Conservation (phyloP, 192 early-diverging fungal species). For the Phycomyces blakesleeanus region DNA sequence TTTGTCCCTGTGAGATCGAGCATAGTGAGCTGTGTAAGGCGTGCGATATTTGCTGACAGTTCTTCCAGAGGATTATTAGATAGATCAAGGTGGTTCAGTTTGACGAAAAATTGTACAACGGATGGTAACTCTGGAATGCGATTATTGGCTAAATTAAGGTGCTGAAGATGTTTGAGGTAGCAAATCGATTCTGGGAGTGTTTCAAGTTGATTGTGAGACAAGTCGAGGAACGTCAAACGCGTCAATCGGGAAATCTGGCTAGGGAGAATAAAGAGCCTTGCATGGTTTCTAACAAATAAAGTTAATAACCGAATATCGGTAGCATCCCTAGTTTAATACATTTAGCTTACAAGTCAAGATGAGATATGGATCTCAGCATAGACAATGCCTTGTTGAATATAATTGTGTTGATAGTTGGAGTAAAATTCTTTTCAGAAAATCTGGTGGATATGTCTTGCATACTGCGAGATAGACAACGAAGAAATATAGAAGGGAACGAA, state of each 20-base stretch:
- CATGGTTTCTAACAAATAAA: conserved; percentile 7
- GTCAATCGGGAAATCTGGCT: conserved; percentile 56
- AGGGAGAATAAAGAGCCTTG: conserved; percentile 9
- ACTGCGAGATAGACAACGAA: not conserved
- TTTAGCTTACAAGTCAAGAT: conserved; percentile 27
- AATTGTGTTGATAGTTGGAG: not conserved
- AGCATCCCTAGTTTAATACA: not conserved
- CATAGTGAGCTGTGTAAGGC: conserved; percentile 26
- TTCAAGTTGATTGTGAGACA: conserved; percentile 61
- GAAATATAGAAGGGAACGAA: not conserved
- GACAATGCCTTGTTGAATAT: conserved; percentile 4
- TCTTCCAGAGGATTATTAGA: conserved; percentile 57
- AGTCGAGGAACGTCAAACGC: conserved; percentile 62
- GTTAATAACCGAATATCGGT: not conserved
- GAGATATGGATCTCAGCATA: conserved; percentile 17
- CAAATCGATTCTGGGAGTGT: conserved; percentile 61
- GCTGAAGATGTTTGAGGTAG: conserved; percentile 57
- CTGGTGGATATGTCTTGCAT: not conserved
- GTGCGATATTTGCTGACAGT: conserved; percentile 65
- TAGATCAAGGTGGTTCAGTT: conserved; percentile 63
- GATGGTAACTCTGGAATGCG: conserved; percentile 52
- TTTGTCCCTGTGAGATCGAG: conserved; percentile 21
- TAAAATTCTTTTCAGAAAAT: not conserved
- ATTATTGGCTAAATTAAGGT: conserved; percentile 65
- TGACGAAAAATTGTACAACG: conserved; percentile 55